These are phyloP conservation scores for Polychaeton citri DNA, from an alignment of 2,329 filamentous ascomycete genomes.

Conservation along the genomic window DNA sequence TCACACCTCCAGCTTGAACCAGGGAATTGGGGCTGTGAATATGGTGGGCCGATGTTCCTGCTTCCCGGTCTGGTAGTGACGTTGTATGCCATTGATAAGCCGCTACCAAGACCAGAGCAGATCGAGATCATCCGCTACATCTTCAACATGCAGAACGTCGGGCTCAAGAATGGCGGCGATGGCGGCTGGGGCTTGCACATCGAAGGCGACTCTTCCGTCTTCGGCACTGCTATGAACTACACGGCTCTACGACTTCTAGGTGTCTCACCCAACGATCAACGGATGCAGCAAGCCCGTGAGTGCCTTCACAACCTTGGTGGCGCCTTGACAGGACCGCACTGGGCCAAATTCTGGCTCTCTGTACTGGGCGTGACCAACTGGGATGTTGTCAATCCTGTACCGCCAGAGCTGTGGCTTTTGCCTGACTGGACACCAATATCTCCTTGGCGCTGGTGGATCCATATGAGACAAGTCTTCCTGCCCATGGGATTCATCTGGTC, in stretches of 20 bases:
- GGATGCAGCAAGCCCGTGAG: constrained; percentile 73
- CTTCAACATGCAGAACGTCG: constrained; percentile 59
- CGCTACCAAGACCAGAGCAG: constrained; percentile 64
- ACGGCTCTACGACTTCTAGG: constrained; percentile 67
- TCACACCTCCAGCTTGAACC: constrained; percentile 75
- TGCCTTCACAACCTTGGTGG: constrained; percentile 78
- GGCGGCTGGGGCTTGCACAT: constrained; percentile 98
- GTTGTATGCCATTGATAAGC: constrained; percentile 81
- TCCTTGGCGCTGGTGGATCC: constrained; percentile 47
- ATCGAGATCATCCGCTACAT: constrained; percentile 90
- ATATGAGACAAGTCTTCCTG: constrained; percentile 92
- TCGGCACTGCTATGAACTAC: constrained; percentile 86
- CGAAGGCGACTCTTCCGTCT: constrained; percentile 81
- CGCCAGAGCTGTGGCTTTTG: constrained; percentile 72
- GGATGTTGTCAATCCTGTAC: constrained; percentile 89
- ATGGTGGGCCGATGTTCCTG: constrained; percentile 94
- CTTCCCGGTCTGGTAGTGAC: constrained; percentile 72
- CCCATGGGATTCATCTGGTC: constrained; percentile 88
- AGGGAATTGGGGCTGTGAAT: constrained; percentile 94
- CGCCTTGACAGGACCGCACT: constrained; percentile 72
- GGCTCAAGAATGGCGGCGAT: constrained; percentile 47
- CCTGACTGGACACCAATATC: constrained; percentile 22
- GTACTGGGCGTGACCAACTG: constrained; percentile 71
- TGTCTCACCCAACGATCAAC: constrained; percentile 66
- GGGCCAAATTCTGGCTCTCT: constrained; percentile 93